Evolutionary conservation across 129 eudicot species (phyloP).

Genomic region (Saposhnikovia divaricata): DNA sequence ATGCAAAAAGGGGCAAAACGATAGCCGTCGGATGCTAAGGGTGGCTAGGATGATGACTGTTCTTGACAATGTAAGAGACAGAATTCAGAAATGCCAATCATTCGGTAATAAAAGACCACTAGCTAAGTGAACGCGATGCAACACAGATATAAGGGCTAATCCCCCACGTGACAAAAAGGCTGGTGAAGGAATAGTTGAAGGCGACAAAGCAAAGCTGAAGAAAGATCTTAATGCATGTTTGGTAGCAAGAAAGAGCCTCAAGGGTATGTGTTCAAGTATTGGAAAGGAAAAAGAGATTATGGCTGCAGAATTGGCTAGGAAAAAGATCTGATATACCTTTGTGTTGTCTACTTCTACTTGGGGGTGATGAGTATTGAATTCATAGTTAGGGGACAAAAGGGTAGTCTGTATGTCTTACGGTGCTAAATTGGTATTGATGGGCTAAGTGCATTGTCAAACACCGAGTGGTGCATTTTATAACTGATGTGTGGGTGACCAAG

Average conservation of each 20-base stretch:
- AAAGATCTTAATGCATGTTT: constrained; percentile 35
- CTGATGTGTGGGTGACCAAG: too few relatives aligned
- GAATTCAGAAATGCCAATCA: constrained; percentile 66
- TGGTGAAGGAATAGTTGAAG: constrained; percentile 16
- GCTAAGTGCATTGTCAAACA: too few relatives aligned
- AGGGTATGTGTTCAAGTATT: constrained; percentile 61
- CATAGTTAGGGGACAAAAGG: too few relatives aligned
- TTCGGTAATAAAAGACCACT: constrained; percentile 38
- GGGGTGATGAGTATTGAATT: constrained; percentile 46
- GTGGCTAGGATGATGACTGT: constrained; percentile 91
- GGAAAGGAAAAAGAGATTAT: constrained; percentile 92
- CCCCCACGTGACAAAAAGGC: constrained; percentile 25
- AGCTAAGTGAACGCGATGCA: constrained; percentile 30
- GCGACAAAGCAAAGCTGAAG: constrained; percentile 46
- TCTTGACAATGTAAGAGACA: constrained; percentile 55
- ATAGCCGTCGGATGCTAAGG: constrained; percentile 59
- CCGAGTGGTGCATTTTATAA: too few relatives aligned
- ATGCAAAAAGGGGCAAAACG: constrained; percentile 41
- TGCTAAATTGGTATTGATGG: too few relatives aligned
- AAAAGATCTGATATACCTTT: too few relatives aligned
- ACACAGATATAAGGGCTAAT: constrained; percentile 37
- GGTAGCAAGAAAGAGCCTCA: constrained; percentile 70
- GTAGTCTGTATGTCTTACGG: too few relatives aligned
- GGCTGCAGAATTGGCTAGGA: constrained; percentile 55
- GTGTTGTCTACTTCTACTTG: too few relatives aligned